Evolutionary conservation across 495 filamentous ascomycete species (phyloP).

Genomic region (Bryoglossum gracile): DNA sequence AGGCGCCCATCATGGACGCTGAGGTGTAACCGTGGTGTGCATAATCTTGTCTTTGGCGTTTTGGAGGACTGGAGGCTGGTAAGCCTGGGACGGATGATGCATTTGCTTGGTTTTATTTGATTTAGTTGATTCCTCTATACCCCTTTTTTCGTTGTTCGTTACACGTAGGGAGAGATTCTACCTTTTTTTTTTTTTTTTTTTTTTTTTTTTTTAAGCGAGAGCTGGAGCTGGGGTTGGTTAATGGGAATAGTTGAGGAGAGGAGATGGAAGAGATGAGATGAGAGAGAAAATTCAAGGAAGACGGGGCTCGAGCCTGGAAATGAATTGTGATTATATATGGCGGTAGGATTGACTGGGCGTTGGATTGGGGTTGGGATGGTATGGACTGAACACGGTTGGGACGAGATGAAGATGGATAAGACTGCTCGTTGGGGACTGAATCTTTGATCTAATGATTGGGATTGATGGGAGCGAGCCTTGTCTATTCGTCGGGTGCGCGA

Average conservation of each 20-base stretch:
- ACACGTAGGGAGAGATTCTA: not conserved
- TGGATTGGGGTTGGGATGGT: too few species aligned
- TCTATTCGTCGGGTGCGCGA: too few species aligned
- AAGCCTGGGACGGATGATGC: too few species aligned
- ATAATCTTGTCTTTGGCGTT: not conserved
- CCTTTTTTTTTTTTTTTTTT: not conserved
- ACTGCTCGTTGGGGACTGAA: not conserved
- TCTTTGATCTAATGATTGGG: too few species aligned
- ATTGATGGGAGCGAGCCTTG: not conserved
- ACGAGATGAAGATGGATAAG: not conserved
- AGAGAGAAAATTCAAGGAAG: too few species aligned
- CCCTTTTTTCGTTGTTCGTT: conserved; percentile 9
- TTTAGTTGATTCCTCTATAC: conserved; percentile 10
- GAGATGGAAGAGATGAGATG: conserved; percentile 1
- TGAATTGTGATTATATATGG: too few species aligned
- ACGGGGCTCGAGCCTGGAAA: too few species aligned
- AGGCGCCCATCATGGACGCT: conserved; percentile 4
- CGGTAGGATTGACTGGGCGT: too few species aligned
- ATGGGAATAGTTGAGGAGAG: too few species aligned
- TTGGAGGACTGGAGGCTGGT: not conserved
- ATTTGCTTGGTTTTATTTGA: not conserved
- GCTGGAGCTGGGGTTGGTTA: too few species aligned
- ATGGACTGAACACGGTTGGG: not conserved
- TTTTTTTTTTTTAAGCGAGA: conserved; percentile 7
- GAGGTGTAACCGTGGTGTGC: conserved; percentile 7